phyloP scores from a whole-genome alignment of 106 monocot species.

The Dendrobium nobile region DNA sequence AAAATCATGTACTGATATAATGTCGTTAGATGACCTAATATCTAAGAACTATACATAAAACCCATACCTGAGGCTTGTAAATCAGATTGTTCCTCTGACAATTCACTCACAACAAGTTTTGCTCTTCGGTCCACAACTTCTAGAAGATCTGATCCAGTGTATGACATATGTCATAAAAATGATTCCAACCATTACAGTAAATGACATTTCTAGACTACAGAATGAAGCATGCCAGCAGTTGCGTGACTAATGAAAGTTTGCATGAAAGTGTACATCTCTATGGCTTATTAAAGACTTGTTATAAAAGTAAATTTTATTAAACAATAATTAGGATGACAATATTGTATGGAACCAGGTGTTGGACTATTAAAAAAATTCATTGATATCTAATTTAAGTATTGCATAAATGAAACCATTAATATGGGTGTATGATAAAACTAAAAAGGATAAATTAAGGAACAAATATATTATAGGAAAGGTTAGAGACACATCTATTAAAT shows the following conservation, averaged over 20 bases:
- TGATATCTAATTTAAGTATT: neutral
- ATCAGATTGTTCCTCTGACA: conserved; percentile 68
- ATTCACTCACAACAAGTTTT: conserved; percentile 80
- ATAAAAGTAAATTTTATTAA: neutral
- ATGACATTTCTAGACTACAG: neutral
- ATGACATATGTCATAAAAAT: neutral
- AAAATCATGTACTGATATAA: neutral
- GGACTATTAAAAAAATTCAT: neutral
- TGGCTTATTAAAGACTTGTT: neutral
- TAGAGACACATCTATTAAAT: no score
- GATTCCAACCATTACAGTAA: neutral
- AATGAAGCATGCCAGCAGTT: neutral
- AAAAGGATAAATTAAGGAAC: no score
- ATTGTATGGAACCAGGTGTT: neutral
- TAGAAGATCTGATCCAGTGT: conserved; percentile 49
- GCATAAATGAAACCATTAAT: no score
- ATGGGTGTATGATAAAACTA: no score
- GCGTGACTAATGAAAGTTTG: neutral
- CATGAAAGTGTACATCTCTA: neutral
- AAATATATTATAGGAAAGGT: no score
- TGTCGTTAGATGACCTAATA: neutral
- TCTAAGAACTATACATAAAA: conserved; percentile 6
- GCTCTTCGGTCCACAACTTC: conserved; percentile 97
- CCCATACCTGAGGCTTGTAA: conserved; percentile 60
- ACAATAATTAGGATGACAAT: neutral